A percentile compares a stretch with the other conserved stretches of the same genome.
These are phyloP conservation scores for Benincasa hispida DNA, from an alignment of 306 rosid species.

Conservation along the genomic window DNA sequence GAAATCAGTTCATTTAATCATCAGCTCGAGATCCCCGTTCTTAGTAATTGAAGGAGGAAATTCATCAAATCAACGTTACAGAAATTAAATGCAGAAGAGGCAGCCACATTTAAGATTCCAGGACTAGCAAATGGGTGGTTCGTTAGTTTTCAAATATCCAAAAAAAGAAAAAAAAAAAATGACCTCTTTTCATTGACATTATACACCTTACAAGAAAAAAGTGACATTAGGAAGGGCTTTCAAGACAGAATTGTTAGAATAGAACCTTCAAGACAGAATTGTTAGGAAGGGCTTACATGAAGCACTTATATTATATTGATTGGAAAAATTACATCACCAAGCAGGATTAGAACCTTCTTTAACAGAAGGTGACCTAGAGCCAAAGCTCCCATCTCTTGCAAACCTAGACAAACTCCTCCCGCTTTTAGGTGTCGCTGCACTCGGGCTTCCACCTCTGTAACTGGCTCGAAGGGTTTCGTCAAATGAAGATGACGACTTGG, in stretches of 20 bases:
- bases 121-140: not conserved
- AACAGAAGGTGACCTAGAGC: slow-evolving; percentile 81
- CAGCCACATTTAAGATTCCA: not conserved
- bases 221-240: not conserved
- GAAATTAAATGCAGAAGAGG: not conserved
- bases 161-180: not conserved
- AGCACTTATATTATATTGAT: slow-evolving; percentile 3
- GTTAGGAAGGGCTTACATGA: slow-evolving; percentile 4
- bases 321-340: slow-evolving; percentile 33
- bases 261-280: not conserved
- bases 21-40: not conserved
- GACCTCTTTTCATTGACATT: not conserved
- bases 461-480: slow-evolving; percentile 96
- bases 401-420: slow-evolving; percentile 72
- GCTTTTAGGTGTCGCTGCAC: slow-evolving; percentile 61
- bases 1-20: not conserved
- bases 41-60: not conserved
- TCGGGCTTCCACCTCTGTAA: slow-evolving; percentile 81
- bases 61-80: not conserved
- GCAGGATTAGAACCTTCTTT: slow-evolving; percentile 74
- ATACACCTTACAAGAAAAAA: not conserved
- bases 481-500: slow-evolving; percentile 58
- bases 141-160: not conserved
- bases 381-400: slow-evolving; percentile 47
- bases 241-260: not conserved